phyloP scores from a whole-genome alignment of 2,329 filamentous ascomycete genomes.

The Diaporthe eres region DNA sequence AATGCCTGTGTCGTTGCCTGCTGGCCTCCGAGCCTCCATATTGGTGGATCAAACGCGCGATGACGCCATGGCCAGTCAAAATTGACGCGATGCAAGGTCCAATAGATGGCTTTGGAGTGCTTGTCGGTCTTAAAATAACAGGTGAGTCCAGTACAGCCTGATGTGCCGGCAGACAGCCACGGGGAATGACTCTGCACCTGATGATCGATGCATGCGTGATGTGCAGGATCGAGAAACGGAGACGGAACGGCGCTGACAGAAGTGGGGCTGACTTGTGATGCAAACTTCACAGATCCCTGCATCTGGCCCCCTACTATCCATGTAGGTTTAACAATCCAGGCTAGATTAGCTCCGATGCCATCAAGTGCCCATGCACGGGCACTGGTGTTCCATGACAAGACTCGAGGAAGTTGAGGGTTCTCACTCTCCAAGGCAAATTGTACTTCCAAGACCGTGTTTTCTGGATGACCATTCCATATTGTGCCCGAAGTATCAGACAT shows the following conservation, averaged over 20 bases:
- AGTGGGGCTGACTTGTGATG: conserved; percentile 10
- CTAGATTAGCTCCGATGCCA: not conserved
- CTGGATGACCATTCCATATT: not conserved
- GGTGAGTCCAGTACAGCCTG: too few relatives aligned
- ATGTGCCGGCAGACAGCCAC: too few relatives aligned
- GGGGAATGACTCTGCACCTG: not conserved
- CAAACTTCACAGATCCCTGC: not conserved
- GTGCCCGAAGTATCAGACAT: not conserved
- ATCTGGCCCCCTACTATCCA: not conserved
- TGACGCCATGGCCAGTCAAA: not conserved
- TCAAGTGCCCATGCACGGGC: not conserved
- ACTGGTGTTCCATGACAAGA: not conserved
- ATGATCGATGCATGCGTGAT: not conserved
- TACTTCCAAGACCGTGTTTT: not conserved
- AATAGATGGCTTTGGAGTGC: not conserved
- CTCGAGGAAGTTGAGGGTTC: not conserved
- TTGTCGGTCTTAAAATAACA: not conserved
- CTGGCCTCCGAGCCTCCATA: not conserved
- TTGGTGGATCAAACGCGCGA: not conserved
- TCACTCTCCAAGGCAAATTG: not conserved
- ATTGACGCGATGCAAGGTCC: not conserved
- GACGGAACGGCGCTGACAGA: not conserved
- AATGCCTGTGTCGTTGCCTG: not conserved
- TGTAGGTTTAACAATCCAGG: not conserved
- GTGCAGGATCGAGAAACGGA: not conserved